phyloP scores from a whole-genome alignment of 257 asterid species.

The Thymus quinquecostatus region DNA sequence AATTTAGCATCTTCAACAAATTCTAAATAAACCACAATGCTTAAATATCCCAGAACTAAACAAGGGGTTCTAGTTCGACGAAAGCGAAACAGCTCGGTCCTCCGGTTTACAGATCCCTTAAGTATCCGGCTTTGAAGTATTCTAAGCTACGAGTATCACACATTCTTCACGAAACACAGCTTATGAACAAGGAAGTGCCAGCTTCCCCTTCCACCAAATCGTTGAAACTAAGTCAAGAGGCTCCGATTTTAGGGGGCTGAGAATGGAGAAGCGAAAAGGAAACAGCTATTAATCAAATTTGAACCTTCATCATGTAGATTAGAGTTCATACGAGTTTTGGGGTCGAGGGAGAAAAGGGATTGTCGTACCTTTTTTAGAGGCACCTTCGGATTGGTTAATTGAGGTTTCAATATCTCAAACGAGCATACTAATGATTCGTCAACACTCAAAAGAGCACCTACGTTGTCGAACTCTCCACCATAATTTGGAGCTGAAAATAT shows the following conservation, averaged over 20 bases:
- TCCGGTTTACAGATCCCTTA: conserved; percentile 26
- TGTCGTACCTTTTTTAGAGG: conserved; percentile 62
- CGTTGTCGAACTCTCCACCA: conserved; percentile 80
- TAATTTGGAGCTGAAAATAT: conserved; percentile 85
- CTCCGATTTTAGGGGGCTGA: conserved; percentile 66
- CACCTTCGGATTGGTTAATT: conserved; percentile 42
- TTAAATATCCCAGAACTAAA: conserved; percentile 31
- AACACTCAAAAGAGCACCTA: conserved; percentile 73
- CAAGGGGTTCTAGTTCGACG: conserved; percentile 20
- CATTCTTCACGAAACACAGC: conserved; percentile 20
- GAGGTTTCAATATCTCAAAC: conserved; percentile 68
- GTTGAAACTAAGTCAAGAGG: conserved; percentile 35
- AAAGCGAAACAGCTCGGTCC: conserved; percentile 25
- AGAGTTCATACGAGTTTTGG: not conserved
- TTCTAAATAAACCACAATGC: conserved; percentile 25
- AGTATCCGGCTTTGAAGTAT: conserved; percentile 22
- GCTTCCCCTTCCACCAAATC: conserved; percentile 29
- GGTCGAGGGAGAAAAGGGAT: not conserved
- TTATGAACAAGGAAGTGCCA: conserved; percentile 13
- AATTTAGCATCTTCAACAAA: conserved; percentile 20
- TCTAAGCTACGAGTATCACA: conserved; percentile 23
- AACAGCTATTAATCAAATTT: not conserved
- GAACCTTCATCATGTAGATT: not conserved
- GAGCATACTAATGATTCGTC: conserved; percentile 70
- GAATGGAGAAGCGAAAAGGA: not conserved